phyloP scores from a whole-genome alignment of 106 monocot genomes.

The Xerophyta viscosa region DNA sequence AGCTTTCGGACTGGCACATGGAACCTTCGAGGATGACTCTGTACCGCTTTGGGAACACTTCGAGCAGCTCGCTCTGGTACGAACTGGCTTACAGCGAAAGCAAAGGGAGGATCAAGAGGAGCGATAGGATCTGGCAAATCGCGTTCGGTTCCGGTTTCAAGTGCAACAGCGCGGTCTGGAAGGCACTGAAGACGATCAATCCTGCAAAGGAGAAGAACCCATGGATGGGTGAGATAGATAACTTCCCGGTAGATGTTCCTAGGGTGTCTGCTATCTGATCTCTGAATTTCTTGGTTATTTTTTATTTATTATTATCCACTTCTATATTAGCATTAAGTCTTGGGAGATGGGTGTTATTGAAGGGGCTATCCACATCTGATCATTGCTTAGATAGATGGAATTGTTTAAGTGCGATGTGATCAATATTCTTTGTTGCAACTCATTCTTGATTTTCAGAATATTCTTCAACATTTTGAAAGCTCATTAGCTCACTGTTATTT shows the following conservation, averaged over 20 bases:
- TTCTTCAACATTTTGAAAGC: too few species aligned
- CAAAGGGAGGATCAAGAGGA: conserved; percentile 67
- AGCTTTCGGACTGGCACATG: conserved; percentile 73
- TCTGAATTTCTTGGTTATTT: too few species aligned
- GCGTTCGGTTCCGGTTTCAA: conserved; percentile 93
- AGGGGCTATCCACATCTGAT: too few species aligned
- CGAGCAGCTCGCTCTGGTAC: conserved; percentile 89
- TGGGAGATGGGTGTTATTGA: too few species aligned
- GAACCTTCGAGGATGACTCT: conserved; percentile 87
- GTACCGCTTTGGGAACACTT: conserved; percentile 73
- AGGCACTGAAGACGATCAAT: conserved; percentile 50
- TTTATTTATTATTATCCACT: too few species aligned
- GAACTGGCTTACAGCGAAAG: conserved; percentile 74
- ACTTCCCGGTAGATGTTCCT: conserved; percentile 68
- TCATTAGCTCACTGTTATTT: too few species aligned
- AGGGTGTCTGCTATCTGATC: conserved; percentile 32
- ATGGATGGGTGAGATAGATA: conserved; percentile 77
- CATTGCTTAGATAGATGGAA: too few species aligned
- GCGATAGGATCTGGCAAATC: conserved; percentile 81
- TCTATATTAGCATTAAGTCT: too few species aligned
- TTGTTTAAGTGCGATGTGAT: too few species aligned
- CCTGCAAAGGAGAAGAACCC: conserved; percentile 70
- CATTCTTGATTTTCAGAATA: too few species aligned
- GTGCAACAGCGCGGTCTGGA: conserved; percentile 95
- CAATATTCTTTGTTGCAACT: too few species aligned